phyloP scores from a whole-genome alignment of 2,329 filamentous ascomycete species.

The Ophiostoma australiae region DNA sequence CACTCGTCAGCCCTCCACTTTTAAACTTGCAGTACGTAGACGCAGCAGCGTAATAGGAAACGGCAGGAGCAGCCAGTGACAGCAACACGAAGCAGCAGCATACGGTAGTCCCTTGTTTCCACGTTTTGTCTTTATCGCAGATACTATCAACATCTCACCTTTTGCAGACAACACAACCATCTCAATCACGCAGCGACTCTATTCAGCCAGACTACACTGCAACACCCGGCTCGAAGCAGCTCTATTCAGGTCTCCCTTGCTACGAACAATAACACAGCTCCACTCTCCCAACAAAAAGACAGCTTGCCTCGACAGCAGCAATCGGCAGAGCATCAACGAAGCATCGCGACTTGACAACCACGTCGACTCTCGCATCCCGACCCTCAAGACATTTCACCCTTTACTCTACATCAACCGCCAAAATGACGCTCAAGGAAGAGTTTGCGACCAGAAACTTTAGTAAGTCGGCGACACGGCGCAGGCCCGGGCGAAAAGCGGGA shows the following conservation, averaged over 20 bases:
- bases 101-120: neutral
- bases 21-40: slow-evolving; percentile 7
- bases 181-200: neutral
- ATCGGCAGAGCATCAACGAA: neutral
- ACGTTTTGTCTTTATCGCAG: slow-evolving; percentile 8
- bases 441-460: slow-evolving; percentile 71
- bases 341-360: neutral
- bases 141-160: neutral
- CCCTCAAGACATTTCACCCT: neutral
- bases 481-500: neutral
- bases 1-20: slow-evolving; percentile 14
- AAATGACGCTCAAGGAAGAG: slow-evolving; percentile 60
- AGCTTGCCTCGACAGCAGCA: neutral
- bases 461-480: slow-evolving; percentile 35
- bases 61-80: neutral
- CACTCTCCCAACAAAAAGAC: slow-evolving; percentile 7
- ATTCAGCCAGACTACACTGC: neutral
- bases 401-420: neutral
- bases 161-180: neutral
- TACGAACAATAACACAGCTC: slow-evolving; percentile 6
- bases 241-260: slow-evolving; percentile 5
- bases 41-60: neutral
- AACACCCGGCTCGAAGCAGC: neutral
- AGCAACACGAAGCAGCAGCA: slow-evolving; percentile 2
- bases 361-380: neutral